phyloP scores from a whole-genome alignment of 2,329 filamentous ascomycete species.

The Pseudogymnoascus sp. region DNA sequence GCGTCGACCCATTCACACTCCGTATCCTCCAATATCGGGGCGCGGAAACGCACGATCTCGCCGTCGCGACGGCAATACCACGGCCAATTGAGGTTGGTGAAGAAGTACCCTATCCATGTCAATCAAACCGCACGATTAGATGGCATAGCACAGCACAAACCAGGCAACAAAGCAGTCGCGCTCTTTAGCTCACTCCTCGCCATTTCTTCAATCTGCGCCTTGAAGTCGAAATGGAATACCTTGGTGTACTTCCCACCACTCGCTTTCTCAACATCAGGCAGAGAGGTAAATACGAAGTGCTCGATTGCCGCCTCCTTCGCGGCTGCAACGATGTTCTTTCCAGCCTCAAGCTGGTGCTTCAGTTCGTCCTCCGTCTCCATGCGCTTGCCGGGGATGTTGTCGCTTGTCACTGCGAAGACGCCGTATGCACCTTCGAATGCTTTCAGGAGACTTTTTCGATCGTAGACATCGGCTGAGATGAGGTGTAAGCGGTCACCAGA shows the following conservation, averaged over 20 bases:
- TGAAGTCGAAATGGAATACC: conserved; percentile 34
- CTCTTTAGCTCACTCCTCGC: no score
- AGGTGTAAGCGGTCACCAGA: no score
- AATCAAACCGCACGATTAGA: no score
- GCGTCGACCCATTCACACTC: no score
- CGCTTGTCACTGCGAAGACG: conserved; percentile 26
- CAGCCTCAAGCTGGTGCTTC: conserved; percentile 31
- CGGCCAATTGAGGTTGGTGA: no score
- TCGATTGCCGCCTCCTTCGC: conserved; percentile 38
- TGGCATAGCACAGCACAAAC: no score
- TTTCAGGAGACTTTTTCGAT: conserved; percentile 32
- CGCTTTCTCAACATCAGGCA: conserved; percentile 35
- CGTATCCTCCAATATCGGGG: no score
- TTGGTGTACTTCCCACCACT: conserved; percentile 34
- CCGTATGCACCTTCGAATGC: conserved; percentile 27
- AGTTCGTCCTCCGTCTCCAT: conserved; percentile 30
- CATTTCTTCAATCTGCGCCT: conserved; percentile 31
- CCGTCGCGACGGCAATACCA: no score
- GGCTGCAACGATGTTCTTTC: conserved; percentile 41
- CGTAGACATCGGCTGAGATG: conserved; percentile 33
- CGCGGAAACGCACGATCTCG: no score
- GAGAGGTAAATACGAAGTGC: conserved; percentile 40
- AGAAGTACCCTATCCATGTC: no score
- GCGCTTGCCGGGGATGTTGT: conserved; percentile 30
- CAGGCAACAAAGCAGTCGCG: no score